Evolutionary conservation across 768 basidiomycete species (phyloP).

Genomic region (Rhodosporidiobolus sp.): DNA sequence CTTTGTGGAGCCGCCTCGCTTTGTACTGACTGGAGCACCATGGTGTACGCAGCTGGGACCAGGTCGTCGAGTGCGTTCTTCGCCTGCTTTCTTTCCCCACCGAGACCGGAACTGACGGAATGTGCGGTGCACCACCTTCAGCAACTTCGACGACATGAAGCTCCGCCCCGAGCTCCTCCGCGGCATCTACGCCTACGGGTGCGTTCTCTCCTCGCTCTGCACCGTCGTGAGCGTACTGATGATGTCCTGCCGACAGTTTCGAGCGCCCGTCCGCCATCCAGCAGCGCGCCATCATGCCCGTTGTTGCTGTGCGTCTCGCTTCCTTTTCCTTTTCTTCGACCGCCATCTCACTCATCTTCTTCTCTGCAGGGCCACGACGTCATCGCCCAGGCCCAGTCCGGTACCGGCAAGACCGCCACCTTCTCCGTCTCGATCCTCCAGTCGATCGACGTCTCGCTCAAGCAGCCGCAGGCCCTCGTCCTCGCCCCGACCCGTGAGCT

Average conservation of each 20-base stretch:
- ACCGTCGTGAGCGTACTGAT: not conserved
- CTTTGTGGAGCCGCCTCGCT: not conserved
- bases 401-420: slow-evolving; percentile 99
- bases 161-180: slow-evolving; percentile 93
- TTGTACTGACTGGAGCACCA: not conserved
- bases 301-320: slow-evolving; percentile 55
- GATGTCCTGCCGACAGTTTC: slow-evolving; percentile 52
- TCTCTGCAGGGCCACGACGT: slow-evolving; percentile 79
- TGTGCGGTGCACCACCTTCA: not conserved
- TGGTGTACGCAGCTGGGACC: slow-evolving; percentile 31
- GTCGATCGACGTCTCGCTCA: slow-evolving; percentile 89
- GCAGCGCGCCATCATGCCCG: slow-evolving; percentile 94
- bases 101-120: not conserved
- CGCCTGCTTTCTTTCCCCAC: no score
- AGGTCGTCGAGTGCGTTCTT: slow-evolving; percentile 37
- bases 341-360: not conserved
- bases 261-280: slow-evolving; percentile 99
- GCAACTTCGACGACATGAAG: slow-evolving; percentile 74
- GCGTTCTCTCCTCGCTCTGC: slow-evolving; percentile 44
- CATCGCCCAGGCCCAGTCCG: slow-evolving; percentile 97
- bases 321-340: not conserved
- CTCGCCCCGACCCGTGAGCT: slow-evolving; percentile 97
- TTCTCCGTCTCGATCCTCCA: slow-evolving; percentile 98
- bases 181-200: slow-evolving; percentile 98
- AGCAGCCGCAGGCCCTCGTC: slow-evolving; percentile 93